Conservation (phyloP, 2,329 filamentous ascomycete genomes). For the Colletotrichum sp. region DNA sequence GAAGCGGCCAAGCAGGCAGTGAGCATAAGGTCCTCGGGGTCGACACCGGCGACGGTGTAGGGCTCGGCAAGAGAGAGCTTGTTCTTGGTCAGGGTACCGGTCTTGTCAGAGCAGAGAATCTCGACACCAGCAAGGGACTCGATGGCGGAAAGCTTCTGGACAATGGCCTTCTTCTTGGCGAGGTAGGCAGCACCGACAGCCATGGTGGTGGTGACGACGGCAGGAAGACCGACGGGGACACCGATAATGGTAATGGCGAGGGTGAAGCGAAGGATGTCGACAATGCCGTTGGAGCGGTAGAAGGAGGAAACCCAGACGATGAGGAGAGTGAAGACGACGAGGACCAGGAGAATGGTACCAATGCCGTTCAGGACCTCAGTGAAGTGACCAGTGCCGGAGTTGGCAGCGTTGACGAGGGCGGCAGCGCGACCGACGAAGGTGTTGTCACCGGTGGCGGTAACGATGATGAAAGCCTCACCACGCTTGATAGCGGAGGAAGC, state of each 20-base stretch:
- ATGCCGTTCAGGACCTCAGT: slow-evolving; percentile 91
- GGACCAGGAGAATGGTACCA: slow-evolving; percentile 77
- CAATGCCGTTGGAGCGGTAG: slow-evolving; percentile 84
- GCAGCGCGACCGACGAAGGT: slow-evolving; percentile 91
- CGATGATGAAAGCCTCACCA: slow-evolving; percentile 83
- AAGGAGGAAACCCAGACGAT: slow-evolving; percentile 87
- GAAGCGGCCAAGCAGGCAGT: slow-evolving; percentile 89
- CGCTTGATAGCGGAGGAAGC: slow-evolving; percentile 90
- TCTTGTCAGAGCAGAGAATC: slow-evolving; percentile 95
- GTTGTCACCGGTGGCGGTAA: slow-evolving; percentile 85
- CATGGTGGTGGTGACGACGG: slow-evolving; percentile 94
- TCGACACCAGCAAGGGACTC: slow-evolving; percentile 92
- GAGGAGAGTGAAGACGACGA: slow-evolving; percentile 81
- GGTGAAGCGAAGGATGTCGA: slow-evolving; percentile 82
- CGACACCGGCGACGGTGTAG: slow-evolving; percentile 81
- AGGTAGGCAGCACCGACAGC: slow-evolving; percentile 91
- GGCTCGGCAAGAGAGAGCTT: slow-evolving; percentile 88
- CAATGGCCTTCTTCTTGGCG: slow-evolving; percentile 90
- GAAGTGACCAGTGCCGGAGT: slow-evolving; percentile 81
- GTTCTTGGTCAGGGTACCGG: slow-evolving; percentile 92
- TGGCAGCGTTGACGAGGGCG: slow-evolving; percentile 81
- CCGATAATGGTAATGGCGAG: slow-evolving; percentile 90
- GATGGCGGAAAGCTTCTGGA: slow-evolving; percentile 90
- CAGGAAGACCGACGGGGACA: slow-evolving; percentile 91
- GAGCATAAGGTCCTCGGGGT: slow-evolving; percentile 88